Evolutionary conservation across 805 yeast species (phyloP).

Genomic region (Kodamaea nitidulidarum): DNA sequence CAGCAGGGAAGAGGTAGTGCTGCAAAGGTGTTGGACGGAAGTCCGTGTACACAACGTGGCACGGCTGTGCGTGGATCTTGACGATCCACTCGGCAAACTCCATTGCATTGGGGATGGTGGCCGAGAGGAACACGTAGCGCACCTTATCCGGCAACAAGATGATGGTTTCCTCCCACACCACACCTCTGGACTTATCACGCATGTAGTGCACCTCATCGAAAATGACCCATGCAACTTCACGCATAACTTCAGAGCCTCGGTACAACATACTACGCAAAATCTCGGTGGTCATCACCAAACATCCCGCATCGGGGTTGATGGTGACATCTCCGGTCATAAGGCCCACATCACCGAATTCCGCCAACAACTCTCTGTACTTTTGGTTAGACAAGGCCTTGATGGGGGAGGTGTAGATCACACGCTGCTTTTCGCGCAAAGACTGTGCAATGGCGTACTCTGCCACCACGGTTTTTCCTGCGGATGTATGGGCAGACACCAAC

Average conservation of each 20-base stretch:
- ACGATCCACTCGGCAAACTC: conserved; percentile 99
- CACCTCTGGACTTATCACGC: conserved; percentile 98
- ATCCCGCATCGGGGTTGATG: conserved; percentile 96
- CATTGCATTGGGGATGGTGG: conserved; percentile 97
- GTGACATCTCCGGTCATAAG: conserved; percentile 99
- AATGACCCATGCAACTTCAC: conserved; percentile 98
- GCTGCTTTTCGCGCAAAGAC: conserved; percentile 82
- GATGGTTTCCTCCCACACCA: conserved; percentile 99
- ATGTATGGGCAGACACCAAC: conserved; percentile 94
- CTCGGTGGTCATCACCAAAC: conserved; percentile 98
- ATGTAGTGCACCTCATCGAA: conserved; percentile 98
- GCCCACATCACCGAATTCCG: conserved; percentile 96
- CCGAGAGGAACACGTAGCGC: conserved; percentile 87
- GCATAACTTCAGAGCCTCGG: conserved; percentile 95
- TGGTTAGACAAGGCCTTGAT: conserved; percentile 93
- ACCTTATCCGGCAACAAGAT: conserved; percentile 94
- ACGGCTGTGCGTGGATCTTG: conserved; percentile 90
- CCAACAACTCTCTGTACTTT: conserved; percentile 85
- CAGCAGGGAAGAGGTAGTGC: conserved; percentile 97
- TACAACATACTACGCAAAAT: conserved; percentile 95
- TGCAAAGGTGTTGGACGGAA: conserved; percentile 98
- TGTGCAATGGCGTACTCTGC: conserved; percentile 97
- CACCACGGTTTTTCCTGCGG: conserved; percentile 96
- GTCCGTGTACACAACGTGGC: conserved; percentile 97
- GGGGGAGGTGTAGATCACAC: conserved; percentile 94